Evolutionary conservation across 179 eudicot species (phyloP), one percentile per base, ranked within the genome.

Genomic region (Silene coronaria): DNA sequence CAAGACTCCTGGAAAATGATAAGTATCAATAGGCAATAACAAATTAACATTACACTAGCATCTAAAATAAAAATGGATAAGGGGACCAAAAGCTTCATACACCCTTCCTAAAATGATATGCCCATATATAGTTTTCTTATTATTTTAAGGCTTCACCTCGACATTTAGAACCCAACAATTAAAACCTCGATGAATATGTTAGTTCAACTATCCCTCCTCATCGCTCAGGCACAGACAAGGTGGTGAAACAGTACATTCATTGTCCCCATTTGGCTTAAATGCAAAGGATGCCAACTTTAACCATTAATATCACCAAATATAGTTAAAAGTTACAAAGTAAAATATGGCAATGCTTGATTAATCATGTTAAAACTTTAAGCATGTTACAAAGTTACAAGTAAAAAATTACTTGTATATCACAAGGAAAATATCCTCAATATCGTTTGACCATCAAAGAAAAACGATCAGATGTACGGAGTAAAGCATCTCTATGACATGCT

Each of bases 1-100:
- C 70, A 45, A 36, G 17, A 53, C 27, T 51, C 75, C 79, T 67
- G n/a, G 69, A 42, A 51, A 36, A 11, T 26, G 38, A 59, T 46
- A 57, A 14, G 32, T n/a, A 70, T 22, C 8, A 73, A 36, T 19
- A 57, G 32, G 6, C 66, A 30, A 17, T 26, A n/a, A 13, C 57
- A 48, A 48, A 48, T 48, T 14, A 38, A 38, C 45, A 5, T 28
- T 28, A 28, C 32, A 28, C 32, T 28, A 38, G 45, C 9, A 12
- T 38, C 45, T 38, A 38, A 9, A 34, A 38, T 38, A 38, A 0
- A 38, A 7, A 38, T 38, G 45, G 45, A 13, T 14, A 48, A 48
- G 57, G 5, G 57, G n/a, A 48, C 57, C n/a, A 48, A 13, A 13
- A 48, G 45, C 45, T 38, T 38, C 45, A 38, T 38, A 38, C 45